Conservation (phyloP, 1,284 basidiomycete genomes). For the Neonothopanus nambi region DNA sequence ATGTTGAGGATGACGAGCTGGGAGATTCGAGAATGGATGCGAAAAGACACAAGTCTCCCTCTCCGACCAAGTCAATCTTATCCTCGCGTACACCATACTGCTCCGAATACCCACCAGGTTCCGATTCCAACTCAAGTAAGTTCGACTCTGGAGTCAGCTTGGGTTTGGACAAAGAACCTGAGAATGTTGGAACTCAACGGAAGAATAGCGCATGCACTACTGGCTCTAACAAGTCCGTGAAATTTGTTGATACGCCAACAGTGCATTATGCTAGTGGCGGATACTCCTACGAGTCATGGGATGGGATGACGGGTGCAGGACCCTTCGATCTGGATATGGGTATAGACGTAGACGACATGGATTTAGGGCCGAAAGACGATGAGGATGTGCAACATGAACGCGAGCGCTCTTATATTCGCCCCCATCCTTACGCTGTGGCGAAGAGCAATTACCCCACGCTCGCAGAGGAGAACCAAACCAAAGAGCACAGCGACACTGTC, state of each 20-base stretch:
- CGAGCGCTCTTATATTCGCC: too few species aligned
- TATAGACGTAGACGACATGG: slow-evolving; percentile 40
- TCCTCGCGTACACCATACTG: slow-evolving; percentile 5
- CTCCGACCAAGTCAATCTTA: slow-evolving; percentile 11
- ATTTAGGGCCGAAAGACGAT: slow-evolving; percentile 27
- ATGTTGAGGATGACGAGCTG: slow-evolving; percentile 11
- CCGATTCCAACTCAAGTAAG: neutral
- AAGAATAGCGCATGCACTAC: slow-evolving; percentile 14
- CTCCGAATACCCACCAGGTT: neutral
- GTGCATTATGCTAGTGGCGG: slow-evolving; percentile 41
- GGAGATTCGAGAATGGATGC: neutral
- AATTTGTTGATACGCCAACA: slow-evolving; percentile 48
- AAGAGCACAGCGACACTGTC: slow-evolving; percentile 6
- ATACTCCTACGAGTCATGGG: slow-evolving; percentile 10
- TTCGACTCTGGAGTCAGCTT: slow-evolving; percentile 1
- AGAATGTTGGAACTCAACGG: neutral
- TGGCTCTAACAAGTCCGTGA: slow-evolving; percentile 45
- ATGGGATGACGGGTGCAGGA: slow-evolving; percentile 2
- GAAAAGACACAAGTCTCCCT: slow-evolving; percentile 9
- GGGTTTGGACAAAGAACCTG: neutral
- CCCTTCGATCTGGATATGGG: slow-evolving; percentile 25
- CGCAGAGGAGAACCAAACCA: slow-evolving; percentile 13
- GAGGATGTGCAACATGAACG: slow-evolving; percentile 9
- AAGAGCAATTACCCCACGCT: neutral
- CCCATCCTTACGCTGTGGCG: neutral